Base-by-base conservation (phyloP, 192 early-diverging fungal genomes). In the Cladochytrium replicatum region DNA sequence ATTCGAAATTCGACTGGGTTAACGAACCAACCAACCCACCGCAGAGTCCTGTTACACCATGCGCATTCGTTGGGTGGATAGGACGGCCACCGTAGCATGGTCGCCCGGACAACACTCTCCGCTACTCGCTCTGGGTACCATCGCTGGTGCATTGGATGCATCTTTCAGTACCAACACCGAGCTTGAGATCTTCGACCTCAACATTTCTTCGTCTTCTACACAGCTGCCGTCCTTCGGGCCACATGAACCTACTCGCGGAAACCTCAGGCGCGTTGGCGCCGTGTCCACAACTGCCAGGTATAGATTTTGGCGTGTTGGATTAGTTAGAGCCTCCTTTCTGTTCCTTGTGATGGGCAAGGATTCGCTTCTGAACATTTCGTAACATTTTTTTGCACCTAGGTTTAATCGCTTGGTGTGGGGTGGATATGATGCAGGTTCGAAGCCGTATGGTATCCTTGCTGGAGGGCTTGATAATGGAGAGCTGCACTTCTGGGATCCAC, bases 391-490 rank as follows among this genome's bases (percentile, higher is more conserved):
- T n/a, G n/a, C n/a, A n/a, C n/a, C n/a, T n/a, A n/a, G 73, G 65
- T 99, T 99, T 67, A 89, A 95, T 65, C 83, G 89, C 0, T 65
- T 99, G 34, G 87, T 85, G 6, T 99, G 95, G 74, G 69, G 90
- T 52, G 37, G 50, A 41, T 23, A 32, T 46, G n/a, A n/a, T n/a
- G n/a, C n/a, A n/a, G n/a, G n/a, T n/a, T 32, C 57, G 32, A 58
- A 71, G 28, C 61, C 81, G 27, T 64, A 77, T 37, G 91, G 93
- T 41, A 69, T 93, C 8, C 66, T 99, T 50, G 95, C 89, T 2
- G 87, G 89, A 50, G 95, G 95, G 17, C 77, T 93, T 74, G 93
- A 95, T 62, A 93, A 85, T 67, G 91, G 95, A 29, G 89, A 91
- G 55, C 66, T 99, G 40, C 68, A 78, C 27, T 55, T 96, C 23